Evolutionary conservation across 1,139 yeast species (phyloP), one percentile per base, ranked within the genome.

Genomic region (Wickerhamiella pararugosa): DNA sequence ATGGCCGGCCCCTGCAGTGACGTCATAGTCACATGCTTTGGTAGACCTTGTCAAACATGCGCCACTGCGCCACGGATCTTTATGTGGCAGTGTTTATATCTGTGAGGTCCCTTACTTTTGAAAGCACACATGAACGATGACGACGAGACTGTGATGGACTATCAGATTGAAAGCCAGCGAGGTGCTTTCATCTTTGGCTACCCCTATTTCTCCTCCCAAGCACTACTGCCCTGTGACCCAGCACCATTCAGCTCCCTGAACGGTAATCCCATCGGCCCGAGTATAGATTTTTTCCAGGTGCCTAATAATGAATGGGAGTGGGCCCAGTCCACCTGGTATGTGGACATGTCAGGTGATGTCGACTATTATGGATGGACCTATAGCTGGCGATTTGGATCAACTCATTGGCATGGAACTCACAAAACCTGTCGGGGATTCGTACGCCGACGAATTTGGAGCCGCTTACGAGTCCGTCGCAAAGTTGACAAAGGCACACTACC

Each of bases 291-390:
- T 21, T 36, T 43, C 43, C 76, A 81, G 1, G 62, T 78, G 15
- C 90, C 92, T 0, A 82, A 76, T 47, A 62, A 72, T 35, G 58
- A 68, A 42, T 80, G 90, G 92, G 58, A 60, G 44, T 80, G 92
- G 92, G 56, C 62, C 26, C 80, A 92, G 92, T 66, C 67, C 32
- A 58, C 65, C 29, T 80, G 90, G 92, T 76, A 76, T 52, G 74
- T 78, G 7, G 67, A 78, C 49, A 79, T 79, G 92, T 61, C 71
- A 30, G 67, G 69, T 37, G 86, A 79, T 51, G 75, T 78, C 10
- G 92, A 80, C 55, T 84, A 78, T 49, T 79, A 76, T 49, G 92
- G 92, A 2, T 80, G 92, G 90, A 58, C 73, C 25, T 80, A 80
- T 53, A 68, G 79, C 30, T 53, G 63, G 53, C 44, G 57, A 15